phyloP scores from a whole-genome alignment of 495 filamentous ascomycete species.

The Trichoderma asperelloides region DNA sequence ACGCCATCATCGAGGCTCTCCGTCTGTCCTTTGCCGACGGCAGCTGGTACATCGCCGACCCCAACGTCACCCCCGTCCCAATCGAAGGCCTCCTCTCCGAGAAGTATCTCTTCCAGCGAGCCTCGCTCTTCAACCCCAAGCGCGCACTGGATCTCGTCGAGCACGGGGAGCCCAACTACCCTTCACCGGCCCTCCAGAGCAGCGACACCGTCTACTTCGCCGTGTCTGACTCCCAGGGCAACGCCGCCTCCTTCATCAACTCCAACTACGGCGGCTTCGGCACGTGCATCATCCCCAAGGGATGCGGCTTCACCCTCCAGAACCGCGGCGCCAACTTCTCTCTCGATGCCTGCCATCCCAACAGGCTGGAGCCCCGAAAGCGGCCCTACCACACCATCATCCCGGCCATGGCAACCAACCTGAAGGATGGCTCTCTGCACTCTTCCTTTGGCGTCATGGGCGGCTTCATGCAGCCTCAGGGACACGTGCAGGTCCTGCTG shows the following conservation, averaged over 20 bases:
- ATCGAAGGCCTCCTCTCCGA: conserved; percentile 49
- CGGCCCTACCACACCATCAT: conserved; percentile 98
- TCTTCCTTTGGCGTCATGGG: conserved; percentile 94
- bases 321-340: conserved; percentile 86
- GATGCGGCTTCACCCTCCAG: conserved; percentile 86
- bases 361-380: conserved; percentile 71
- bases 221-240: conserved; percentile 68
- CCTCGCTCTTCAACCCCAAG: conserved; percentile 28
- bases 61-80: conserved; percentile 58
- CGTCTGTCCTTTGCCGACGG: conserved; percentile 91
- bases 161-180: conserved; percentile 52
- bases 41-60: conserved; percentile 82
- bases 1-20: conserved; percentile 80
- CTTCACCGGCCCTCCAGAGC: conserved; percentile 49
- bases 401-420: conserved; percentile 77
- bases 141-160: conserved; percentile 17
- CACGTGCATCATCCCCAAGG: conserved; percentile 69
- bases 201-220: conserved; percentile 92
- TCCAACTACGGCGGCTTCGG: conserved; percentile 90
- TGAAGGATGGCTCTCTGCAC: conserved; percentile 61
- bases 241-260: conserved; percentile 95
- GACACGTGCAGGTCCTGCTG: conserved; percentile 88
- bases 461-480: conserved; percentile 98
- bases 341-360: conserved; percentile 59
- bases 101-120: conserved; percentile 32